Base-by-base conservation (phyloP, 352 stramenopile species). In the Globisporangium uncinulatum region DNA sequence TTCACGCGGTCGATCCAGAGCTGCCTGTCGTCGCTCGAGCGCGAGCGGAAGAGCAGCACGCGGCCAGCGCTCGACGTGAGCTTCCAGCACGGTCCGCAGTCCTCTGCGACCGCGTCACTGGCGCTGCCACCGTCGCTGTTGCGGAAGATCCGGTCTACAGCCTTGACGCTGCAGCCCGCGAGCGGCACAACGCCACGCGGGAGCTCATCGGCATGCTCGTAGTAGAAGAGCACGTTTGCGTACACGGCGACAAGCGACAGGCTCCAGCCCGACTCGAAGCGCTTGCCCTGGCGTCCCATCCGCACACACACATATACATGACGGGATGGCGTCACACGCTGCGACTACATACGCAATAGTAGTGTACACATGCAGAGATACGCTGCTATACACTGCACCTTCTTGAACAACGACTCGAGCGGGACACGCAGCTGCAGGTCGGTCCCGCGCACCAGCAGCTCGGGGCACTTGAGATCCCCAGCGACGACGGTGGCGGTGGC, bases 71-170 rank as follows among this genome's bases (percentile, higher is more conserved):
- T 72, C 9, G 75, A 85, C 61, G 73, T 88, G 44, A 90, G 17
- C 55, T 90, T 88, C 76, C 77, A 90, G 69, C 80, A 90, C 36
- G 77, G 77, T 1, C 80, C 80, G 21, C 79, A 89, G 19, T 85
- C 75, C 14, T 87, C 79, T 1, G 65, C 69, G 0, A 45, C 14
- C 11, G 53, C 42, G 31, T 47, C 42, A 19, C 63, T 51, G 36
- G 63, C 57, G 46, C 71, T 72, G 36, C 62, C 61, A 34, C 70
- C 67, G 29, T 69, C 66, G 31, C 29, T 66, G 57, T 61, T 67
- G 51, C 67, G 68, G 58, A 82, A 82, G 39, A 88, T 85, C 32
- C 78, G 69, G 52, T 90, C 80, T 17, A 90, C 75, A 5, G 77
- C 48, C 57, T 71, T 73, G 7, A 87, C 62, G 7, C 68, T 69